Percentiles rank a stretch among this genome's conserved stretches.
Evolutionary conservation across 305 asterid species (phyloP).

Genomic region (Plantago lanceolata): DNA sequence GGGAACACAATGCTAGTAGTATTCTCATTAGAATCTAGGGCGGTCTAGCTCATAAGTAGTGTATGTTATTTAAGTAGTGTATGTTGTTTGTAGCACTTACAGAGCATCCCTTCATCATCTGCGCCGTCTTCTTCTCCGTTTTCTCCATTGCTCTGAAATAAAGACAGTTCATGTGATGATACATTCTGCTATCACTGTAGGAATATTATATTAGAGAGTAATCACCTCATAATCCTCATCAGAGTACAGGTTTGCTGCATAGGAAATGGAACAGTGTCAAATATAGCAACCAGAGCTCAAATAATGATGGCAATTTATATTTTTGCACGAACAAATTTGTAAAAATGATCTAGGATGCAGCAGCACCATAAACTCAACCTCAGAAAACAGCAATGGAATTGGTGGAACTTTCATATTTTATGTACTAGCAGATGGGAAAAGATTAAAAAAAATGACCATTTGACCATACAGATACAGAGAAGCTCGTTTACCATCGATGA

Average conservation of each 20-base stretch:
- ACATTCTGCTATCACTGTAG: conserved; percentile 11
- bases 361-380: too few relatives aligned
- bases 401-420: too few relatives aligned
- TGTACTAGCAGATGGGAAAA: too few relatives aligned
- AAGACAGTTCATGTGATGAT: conserved; percentile 26
- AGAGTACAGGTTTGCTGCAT: conserved; percentile 54
- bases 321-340: too few relatives aligned
- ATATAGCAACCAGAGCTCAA: not conserved
- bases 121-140: conserved; percentile 72
- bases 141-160: conserved; percentile 48
- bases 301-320: too few relatives aligned
- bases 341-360: too few relatives aligned
- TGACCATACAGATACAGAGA: too few relatives aligned
- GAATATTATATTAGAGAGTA: conserved; percentile 12
- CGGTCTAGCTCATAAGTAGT: not conserved
- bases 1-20: too few relatives aligned
- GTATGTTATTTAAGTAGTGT: too few relatives aligned
- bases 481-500: too few relatives aligned
- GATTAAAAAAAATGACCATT: too few relatives aligned
- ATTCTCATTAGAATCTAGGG: not conserved
- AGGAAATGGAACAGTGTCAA: conserved; percentile 14
- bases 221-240: conserved; percentile 65
- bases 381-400: too few relatives aligned
- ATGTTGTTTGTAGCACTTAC: conserved; percentile 38
- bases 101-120: conserved; percentile 87